Evolutionary conservation across 306 rosid genomes (phyloP).

Genomic region (Begonia fuchsioides): DNA sequence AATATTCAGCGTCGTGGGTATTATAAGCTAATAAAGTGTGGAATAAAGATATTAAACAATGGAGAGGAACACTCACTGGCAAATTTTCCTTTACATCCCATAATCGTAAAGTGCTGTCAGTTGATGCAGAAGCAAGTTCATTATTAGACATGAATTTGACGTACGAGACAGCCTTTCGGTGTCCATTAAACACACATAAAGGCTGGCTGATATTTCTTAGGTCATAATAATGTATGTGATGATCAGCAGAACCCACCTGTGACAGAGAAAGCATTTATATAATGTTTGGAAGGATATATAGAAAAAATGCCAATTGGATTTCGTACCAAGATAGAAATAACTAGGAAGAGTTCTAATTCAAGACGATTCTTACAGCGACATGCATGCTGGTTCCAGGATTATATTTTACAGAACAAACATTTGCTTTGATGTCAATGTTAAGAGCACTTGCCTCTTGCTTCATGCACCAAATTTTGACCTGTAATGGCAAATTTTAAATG

Average conservation of each 20-base stretch:
- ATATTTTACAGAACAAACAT: conserved; percentile 91
- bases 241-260: conserved; percentile 99
- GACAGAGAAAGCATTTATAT: conserved; percentile 8
- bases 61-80: conserved; percentile 34
- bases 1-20: too few species aligned
- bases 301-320: conserved; percentile 1
- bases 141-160: conserved; percentile 81
- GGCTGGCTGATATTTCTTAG: conserved; percentile 72
- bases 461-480: conserved; percentile 97
- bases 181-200: conserved; percentile 80
- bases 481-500: conserved; percentile 9
- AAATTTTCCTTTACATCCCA: conserved; percentile 87
- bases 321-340: too few species aligned
- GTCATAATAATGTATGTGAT: conserved; percentile 92
- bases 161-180: conserved; percentile 84
- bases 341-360: too few species aligned
- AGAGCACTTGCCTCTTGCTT: conserved; percentile 81
- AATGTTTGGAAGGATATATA: conserved; percentile 9
- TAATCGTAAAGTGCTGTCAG: conserved; percentile 80
- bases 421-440: conserved; percentile 95
- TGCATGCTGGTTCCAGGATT: conserved; percentile 88
- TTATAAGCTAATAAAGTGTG: neutral
- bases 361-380: conserved; percentile 54
- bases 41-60: conserved; percentile 1
- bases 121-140: conserved; percentile 95